Evolutionary conservation across 352 stramenopile genomes (phyloP).

Genomic region (Phytophthora niederhauseri): DNA sequence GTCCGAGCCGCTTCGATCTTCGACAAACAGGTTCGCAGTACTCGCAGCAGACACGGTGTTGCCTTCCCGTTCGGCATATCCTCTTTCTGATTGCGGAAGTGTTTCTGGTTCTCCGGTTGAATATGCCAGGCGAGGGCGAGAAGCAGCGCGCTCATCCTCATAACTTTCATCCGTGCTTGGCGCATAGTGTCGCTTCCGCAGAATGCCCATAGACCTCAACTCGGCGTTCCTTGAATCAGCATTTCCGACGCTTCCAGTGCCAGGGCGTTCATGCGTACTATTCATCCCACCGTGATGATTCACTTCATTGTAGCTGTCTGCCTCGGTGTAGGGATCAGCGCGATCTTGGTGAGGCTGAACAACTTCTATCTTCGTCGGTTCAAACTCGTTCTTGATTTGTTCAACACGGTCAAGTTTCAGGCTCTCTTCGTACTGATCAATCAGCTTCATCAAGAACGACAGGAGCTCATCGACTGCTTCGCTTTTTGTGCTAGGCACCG

Average conservation of each 20-base stretch:
- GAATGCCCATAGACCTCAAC: constrained; percentile 31
- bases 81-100: constrained; percentile 5
- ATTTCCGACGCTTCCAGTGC: background rate
- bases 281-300: constrained; percentile 6
- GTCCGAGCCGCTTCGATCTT: constrained; percentile 55
- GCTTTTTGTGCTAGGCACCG: constrained; percentile 35
- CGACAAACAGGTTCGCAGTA: constrained; percentile 40
- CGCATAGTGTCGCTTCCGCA: constrained; percentile 44
- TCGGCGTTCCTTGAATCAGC: constrained; percentile 18
- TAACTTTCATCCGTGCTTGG: constrained; percentile 15
- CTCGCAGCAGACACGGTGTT: background rate
- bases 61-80: constrained; percentile 5
- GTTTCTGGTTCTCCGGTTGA: constrained; percentile 13
- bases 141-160: constrained; percentile 26
- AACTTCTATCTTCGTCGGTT: constrained; percentile 6
- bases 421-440: constrained; percentile 42
- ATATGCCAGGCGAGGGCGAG: constrained; percentile 36
- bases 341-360: constrained; percentile 1
- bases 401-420: constrained; percentile 25
- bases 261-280: constrained; percentile 1
- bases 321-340: background rate
- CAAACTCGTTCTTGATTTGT: constrained; percentile 19
- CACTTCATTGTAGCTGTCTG: constrained; percentile 4
- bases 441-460: constrained; percentile 47
- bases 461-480: constrained; percentile 52